A percentile compares a stretch with the other conserved stretches of the same genome.
phyloP scores from a whole-genome alignment of 192 early-diverging fungal species.

The Entomortierella parvispora region DNA sequence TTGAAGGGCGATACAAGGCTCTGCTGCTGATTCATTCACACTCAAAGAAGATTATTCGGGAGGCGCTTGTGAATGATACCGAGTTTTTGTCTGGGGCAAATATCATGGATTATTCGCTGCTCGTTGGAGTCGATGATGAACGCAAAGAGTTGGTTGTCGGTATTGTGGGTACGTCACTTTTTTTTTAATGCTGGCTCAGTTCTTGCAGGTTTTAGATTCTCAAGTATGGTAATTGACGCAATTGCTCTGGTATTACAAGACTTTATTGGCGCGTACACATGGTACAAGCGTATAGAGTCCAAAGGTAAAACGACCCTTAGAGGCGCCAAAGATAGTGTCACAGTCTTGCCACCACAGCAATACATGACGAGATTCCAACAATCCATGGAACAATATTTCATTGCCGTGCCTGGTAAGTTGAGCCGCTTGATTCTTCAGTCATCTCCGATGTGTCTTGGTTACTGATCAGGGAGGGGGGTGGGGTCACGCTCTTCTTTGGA shows the following conservation, averaged over 20 bases:
- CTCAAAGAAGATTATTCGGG: slow-evolving; percentile 82
- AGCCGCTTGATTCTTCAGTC: neutral
- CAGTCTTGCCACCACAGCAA: slow-evolving; percentile 92
- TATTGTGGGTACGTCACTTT: slow-evolving; percentile 35
- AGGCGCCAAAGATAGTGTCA: slow-evolving; percentile 83
- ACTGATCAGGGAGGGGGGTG: neutral
- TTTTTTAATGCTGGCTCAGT: neutral
- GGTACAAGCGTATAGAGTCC: slow-evolving; percentile 96
- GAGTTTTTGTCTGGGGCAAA: slow-evolving; percentile 90
- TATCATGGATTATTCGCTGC: slow-evolving; percentile 97
- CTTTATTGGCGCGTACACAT: slow-evolving; percentile 96
- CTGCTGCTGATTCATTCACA: slow-evolving; percentile 84
- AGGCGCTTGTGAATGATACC: slow-evolving; percentile 91
- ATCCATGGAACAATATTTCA: slow-evolving; percentile 89
- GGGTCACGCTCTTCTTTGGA: neutral
- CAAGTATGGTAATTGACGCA: too few relatives aligned
- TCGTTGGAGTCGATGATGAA: slow-evolving; percentile 92
- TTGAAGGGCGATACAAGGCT: slow-evolving; percentile 68
- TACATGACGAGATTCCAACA: slow-evolving; percentile 93
- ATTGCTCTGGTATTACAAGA: slow-evolving; percentile 58
- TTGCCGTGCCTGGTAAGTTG: slow-evolving; percentile 80
- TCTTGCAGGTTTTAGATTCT: neutral
- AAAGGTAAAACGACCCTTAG: slow-evolving; percentile 72
- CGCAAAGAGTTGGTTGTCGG: slow-evolving; percentile 90
- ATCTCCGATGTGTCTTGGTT: neutral